Evolutionary conservation across 352 stramenopile species (phyloP), one percentile per base, ranked within the genome.

Genomic region (Hyaloperonospora brassicae): DNA sequence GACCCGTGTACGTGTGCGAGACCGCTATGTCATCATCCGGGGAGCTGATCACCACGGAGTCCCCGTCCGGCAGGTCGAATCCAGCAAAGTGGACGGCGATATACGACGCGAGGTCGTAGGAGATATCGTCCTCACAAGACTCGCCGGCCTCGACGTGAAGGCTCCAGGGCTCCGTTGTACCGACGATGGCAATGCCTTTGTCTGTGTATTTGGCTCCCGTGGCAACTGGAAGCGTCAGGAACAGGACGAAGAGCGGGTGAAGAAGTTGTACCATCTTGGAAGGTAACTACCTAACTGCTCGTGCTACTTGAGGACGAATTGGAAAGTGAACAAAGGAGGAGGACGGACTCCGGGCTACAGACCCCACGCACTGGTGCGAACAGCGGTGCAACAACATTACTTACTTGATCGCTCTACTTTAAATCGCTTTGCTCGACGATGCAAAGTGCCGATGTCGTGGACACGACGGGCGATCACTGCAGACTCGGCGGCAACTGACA

Each of bases 21-120:
- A 79, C 64, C 6, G 54, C 70, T 31, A 52, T 59, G 22, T 54
- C 30, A 5, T 53, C 35, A 17, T 81, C 50, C 6, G 67, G 61
- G 0, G 76, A 40, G 0, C 62, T 64, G 3, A 89, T 50, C 31
- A 75, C 45, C 10, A 92, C 57, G 46, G 76, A 84, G 52, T 92
- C 82, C 34, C 56, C 62, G 0, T 65, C 46, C 0, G 77, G 77
- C 7, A 92, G 59, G 44, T 87, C 77, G 57, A 89, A 87, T 31
- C 71, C 22, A 8, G 68, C 63, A 41, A 92, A 87, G 54, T 89
- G 71, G 40, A 92, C 40, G 14, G 73, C 56, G 43, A 87, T 63
- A 47, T 88, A 88, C 27, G 76, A 46, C 8, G 77, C 81, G 23
- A 70, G 34, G 10, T 68, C 51, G 47, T 84, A 75, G 35, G 66